phyloP scores from a whole-genome alignment of 495 filamentous ascomycete species.

The Cercophora sp. region DNA sequence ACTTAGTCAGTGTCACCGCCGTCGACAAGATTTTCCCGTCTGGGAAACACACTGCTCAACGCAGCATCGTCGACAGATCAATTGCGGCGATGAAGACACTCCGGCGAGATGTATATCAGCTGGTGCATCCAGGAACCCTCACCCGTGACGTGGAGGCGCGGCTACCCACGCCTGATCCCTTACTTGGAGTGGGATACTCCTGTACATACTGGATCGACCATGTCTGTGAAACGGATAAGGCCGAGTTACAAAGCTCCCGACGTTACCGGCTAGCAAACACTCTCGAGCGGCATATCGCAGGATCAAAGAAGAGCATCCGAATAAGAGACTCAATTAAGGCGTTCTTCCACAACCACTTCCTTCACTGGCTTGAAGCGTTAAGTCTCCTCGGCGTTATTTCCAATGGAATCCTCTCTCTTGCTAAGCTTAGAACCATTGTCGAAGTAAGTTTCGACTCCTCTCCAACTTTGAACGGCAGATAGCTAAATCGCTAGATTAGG shows the following conservation, averaged over 20 bases:
- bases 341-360: constrained; percentile 12
- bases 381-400: constrained; percentile 28
- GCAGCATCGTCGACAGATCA: constrained; percentile 25
- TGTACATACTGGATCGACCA: constrained; percentile 40
- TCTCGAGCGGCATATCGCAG: too few species aligned
- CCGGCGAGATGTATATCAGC: constrained; percentile 18
- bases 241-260: too few species aligned
- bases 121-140: constrained; percentile 8
- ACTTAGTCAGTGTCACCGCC: constrained; percentile 19
- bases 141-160: constrained; percentile 15
- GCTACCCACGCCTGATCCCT: constrained; percentile 25
- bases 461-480: background rate
- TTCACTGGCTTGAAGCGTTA: constrained; percentile 28
- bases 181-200: constrained; percentile 30
- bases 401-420: constrained; percentile 21
- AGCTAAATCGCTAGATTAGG: background rate
- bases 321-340: background rate
- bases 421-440: constrained; percentile 12
- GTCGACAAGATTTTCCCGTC: background rate
- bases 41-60: constrained; percentile 21
- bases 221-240: constrained; percentile 18
- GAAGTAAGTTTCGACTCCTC: constrained; percentile 13
- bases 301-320: too few species aligned
- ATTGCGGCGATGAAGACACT: constrained; percentile 20
- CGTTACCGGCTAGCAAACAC: too few species aligned